These are phyloP conservation scores for Draba incana DNA, from an alignment of 345 rosid species.

Conservation along the genomic window DNA sequence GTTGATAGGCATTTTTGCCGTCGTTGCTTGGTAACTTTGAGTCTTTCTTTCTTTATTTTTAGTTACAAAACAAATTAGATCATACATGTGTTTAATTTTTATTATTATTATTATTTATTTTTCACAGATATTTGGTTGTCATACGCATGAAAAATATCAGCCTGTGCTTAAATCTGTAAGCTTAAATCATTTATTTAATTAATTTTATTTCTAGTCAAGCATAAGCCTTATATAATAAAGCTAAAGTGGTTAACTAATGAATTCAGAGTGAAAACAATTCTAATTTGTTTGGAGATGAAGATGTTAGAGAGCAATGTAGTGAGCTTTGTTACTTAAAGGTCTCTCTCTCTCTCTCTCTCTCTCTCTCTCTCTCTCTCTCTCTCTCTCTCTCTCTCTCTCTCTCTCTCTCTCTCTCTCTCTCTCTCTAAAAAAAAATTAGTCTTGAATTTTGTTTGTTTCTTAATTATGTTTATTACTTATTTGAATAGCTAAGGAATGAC, in stretches of 20 bases:
- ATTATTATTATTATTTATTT: background rate
- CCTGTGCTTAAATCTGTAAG: constrained; percentile 22
- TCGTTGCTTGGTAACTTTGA: constrained; percentile 75
- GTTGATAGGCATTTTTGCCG: constrained; percentile 79
- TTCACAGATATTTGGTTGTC: constrained; percentile 31
- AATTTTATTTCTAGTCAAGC: background rate
- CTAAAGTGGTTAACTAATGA: constrained; percentile 19
- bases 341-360: constrained; percentile 1
- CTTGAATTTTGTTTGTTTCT: constrained; percentile 33
- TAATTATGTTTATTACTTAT: constrained; percentile 31
- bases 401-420: background rate
- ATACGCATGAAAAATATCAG: constrained; percentile 18
- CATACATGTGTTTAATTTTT: background rate
- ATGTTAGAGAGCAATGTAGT: constrained; percentile 15
- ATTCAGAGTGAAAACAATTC: constrained; percentile 1
- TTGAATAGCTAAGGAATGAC: constrained; percentile 54
- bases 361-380: background rate
- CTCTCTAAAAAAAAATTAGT: background rate
- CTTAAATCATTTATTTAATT: background rate
- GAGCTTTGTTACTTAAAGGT: constrained; percentile 40
- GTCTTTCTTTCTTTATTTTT: background rate
- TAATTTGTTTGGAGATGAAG: background rate
- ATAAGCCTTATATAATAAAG: constrained; percentile 11
- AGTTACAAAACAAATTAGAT: background rate
- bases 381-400: too few species aligned